A percentile compares a stretch with the other conserved stretches of the same genome.
Conservation (phyloP, 345 rosid genomes). For the Moringa oleifera region DNA sequence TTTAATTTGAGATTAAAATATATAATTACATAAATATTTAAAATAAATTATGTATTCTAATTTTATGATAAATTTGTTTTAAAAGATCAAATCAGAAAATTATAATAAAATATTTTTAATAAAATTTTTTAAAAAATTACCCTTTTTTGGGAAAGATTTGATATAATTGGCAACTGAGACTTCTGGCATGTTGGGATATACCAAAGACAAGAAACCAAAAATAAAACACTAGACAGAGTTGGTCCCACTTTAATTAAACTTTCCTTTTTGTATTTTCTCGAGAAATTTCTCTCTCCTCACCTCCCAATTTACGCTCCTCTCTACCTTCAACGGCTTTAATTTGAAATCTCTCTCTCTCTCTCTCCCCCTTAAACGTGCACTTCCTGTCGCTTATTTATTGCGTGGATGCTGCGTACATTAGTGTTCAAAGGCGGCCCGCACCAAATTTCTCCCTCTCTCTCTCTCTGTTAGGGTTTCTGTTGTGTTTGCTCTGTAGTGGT, state of each 20-base stretch:
- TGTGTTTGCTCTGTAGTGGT: constrained; percentile 5
- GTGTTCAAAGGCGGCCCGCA: neutral
- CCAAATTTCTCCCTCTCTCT: neutral
- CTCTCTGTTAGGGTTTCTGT: neutral
- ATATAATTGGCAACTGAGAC: too few relatives aligned
- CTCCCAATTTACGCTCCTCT: constrained; percentile 17
- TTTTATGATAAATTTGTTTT: too few relatives aligned
- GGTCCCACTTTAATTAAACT: constrained; percentile 12
- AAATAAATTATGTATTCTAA: too few relatives aligned
- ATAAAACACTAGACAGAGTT: neutral
- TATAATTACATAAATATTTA: too few relatives aligned
- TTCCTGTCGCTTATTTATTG: constrained; percentile 17
- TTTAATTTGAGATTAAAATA: too few relatives aligned
- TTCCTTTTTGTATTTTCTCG: constrained; percentile 50
- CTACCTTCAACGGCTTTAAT: constrained; percentile 26
- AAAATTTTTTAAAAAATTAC: too few relatives aligned
- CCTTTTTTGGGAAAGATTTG: too few relatives aligned
- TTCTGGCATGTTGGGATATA: too few relatives aligned
- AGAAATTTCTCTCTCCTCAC: constrained; percentile 33
- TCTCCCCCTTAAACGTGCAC: constrained; percentile 19
- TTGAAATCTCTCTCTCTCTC: constrained; percentile 27
- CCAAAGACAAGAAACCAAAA: neutral
- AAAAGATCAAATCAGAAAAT: neutral
- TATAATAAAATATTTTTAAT: neutral
- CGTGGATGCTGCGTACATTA: neutral